These are phyloP conservation scores for Rhizopus delemar DNA, from an alignment of 371 early-diverging fungal genomes.

Conservation along the genomic window DNA sequence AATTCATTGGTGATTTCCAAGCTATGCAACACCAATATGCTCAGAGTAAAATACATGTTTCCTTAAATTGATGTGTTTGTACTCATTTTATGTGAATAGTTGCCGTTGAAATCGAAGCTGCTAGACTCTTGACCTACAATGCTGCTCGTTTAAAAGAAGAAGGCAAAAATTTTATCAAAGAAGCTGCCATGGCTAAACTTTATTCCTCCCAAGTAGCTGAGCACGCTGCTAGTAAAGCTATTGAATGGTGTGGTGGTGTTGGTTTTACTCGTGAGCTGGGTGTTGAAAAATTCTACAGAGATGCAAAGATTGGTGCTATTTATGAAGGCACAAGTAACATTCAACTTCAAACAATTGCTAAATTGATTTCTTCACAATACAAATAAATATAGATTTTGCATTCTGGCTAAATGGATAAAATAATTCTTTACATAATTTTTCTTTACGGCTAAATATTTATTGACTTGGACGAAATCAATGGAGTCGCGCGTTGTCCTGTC, in stretches of 20 bases:
- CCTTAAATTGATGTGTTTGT: not conserved
- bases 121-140: constrained; percentile 94
- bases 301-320: constrained; percentile 92
- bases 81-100: constrained; percentile 29
- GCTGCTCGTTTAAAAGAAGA: constrained; percentile 96
- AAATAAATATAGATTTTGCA: constrained; percentile 28
- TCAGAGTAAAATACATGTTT: constrained; percentile 42
- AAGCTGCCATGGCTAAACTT: constrained; percentile 98
- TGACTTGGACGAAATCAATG: too few species aligned
- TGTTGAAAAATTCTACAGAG: constrained; percentile 96
- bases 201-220: constrained; percentile 95
- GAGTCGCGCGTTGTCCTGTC: too few species aligned
- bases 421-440: too few species aligned
- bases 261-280: constrained; percentile 81
- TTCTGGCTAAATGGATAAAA: too few species aligned
- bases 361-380: constrained; percentile 73
- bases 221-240: constrained; percentile 82
- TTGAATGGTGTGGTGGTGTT: constrained; percentile 98
- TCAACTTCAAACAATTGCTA: constrained; percentile 96
- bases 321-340: constrained; percentile 93
- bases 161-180: constrained; percentile 85
- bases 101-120: constrained; percentile 95
- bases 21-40: constrained; percentile 97
- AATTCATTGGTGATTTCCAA: constrained; percentile 89
- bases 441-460: too few species aligned